Evolutionary conservation across 495 filamentous ascomycete genomes (phyloP), one percentile per base, ranked within the genome.

Genomic region (Tuber borchii): DNA sequence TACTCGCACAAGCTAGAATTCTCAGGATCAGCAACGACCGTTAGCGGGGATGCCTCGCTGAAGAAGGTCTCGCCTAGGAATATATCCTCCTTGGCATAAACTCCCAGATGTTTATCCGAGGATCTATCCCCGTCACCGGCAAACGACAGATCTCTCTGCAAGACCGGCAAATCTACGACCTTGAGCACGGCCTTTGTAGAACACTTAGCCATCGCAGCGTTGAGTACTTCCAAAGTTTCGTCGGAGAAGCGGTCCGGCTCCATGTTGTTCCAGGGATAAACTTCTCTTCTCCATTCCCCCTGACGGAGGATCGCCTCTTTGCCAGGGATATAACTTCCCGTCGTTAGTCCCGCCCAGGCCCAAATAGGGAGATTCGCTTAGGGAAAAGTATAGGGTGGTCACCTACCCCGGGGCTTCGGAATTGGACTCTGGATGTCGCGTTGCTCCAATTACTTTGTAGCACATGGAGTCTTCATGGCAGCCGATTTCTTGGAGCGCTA

Each of bases 231-330:
- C 26, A 98, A 84, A 4, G 89, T 91, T 74, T 91, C 88, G 8
- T 88, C 84, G 0, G 90, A 88, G 79, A 93, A 92, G 70, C 95
- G 89, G 83, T 98, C 90, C 0, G 93, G 94, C 81, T 99, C 96
- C 80, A 95, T 87, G 34, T 86, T 81, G 83, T 98, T 98, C 95
- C 95, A 99, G 20, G 94, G 92, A 83, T 99, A 99, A 22, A 97
- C 86, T 81, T 98, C 92, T 26, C 95, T 87, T 39, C 94, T 90
- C 56, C 93, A 94, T 74, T 88, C 86, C 3, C 94, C 93, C 77
- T 90, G 88, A 8, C 26, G 26, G 56, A 34, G 56, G 14, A 7
- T 65, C 26, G 26, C 26, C 56, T 34, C 56, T 31, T 65, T 65
- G 14, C 56, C 5, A 26, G 56, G 56, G 16, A 17, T 65, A 14